Conservation (phyloP, 768 basidiomycete genomes). For the Mycena chlorophos region DNA sequence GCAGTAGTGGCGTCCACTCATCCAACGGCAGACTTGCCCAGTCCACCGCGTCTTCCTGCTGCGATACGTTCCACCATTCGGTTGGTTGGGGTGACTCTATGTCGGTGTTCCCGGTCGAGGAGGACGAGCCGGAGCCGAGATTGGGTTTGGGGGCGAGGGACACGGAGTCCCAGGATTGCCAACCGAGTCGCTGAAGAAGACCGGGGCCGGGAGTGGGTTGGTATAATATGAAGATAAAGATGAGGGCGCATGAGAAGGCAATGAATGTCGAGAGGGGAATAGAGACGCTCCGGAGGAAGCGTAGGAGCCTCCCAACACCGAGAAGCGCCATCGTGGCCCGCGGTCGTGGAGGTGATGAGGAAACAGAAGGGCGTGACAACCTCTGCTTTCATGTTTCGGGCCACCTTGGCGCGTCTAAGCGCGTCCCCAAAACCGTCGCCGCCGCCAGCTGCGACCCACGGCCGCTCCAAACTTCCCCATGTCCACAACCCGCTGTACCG, state of each 20-base stretch:
- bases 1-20: constrained; percentile 74
- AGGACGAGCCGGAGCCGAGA: constrained; percentile 18
- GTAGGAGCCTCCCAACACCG: constrained; percentile 26
- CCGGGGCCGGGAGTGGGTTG: constrained; percentile 78
- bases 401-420: constrained; percentile 19
- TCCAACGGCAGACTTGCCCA: constrained; percentile 76
- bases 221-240: constrained; percentile 78
- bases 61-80: constrained; percentile 72
- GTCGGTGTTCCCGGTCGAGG: constrained; percentile 12
- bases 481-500: constrained; percentile 38
- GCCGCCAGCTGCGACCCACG: constrained; percentile 37
- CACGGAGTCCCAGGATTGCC: constrained; percentile 86
- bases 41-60: constrained; percentile 45
- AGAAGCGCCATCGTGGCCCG: constrained; percentile 14
- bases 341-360: neutral
- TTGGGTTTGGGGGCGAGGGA: constrained; percentile 27
- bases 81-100: constrained; percentile 34
- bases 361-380: neutral
- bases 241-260: constrained; percentile 70
- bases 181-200: constrained; percentile 69
- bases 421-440: constrained; percentile 28
- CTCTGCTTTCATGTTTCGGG: constrained; percentile 9
- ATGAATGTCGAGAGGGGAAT: constrained; percentile 61
- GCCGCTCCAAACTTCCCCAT: constrained; percentile 33
- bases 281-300: constrained; percentile 54